phyloP scores from a whole-genome alignment of 805 yeast genomes.

The Starmera dryadoides region DNA sequence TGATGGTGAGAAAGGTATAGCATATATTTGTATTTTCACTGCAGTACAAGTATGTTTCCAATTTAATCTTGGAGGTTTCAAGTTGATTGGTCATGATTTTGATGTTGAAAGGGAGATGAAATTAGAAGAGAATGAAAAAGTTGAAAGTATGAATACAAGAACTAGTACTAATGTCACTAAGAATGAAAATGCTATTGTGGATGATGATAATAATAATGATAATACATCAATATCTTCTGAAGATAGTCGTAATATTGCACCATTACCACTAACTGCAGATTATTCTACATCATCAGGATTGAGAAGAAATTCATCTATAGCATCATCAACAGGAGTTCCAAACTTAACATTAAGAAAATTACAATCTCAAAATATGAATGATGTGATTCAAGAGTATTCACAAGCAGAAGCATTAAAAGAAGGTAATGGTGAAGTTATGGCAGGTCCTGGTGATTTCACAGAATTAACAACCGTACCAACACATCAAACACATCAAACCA shows the following conservation, averaged over 20 bases:
- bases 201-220: not conserved
- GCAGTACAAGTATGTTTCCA: slow-evolving; percentile 35
- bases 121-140: slow-evolving; percentile 6
- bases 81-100: slow-evolving; percentile 64
- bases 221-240: not conserved
- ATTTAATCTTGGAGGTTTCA: slow-evolving; percentile 68
- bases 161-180: not conserved
- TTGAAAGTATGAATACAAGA: not conserved
- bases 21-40: slow-evolving; percentile 68
- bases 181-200: not conserved
- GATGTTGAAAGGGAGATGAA: slow-evolving; percentile 17
- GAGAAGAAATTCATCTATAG: not conserved
- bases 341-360: slow-evolving; percentile 1
- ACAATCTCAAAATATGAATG: slow-evolving; percentile 35
- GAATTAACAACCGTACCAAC: slow-evolving; percentile 10
- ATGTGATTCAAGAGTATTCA: slow-evolving; percentile 41
- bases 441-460: slow-evolving; percentile 14
- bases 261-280: not conserved
- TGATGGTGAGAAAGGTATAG: slow-evolving; percentile 66
- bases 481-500: not conserved
- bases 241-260: too few species aligned
- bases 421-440: slow-evolving; percentile 4
- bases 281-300: not conserved
- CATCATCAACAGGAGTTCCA: not conserved
- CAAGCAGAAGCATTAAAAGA: slow-evolving; percentile 14